Evolutionary conservation across 768 basidiomycete species (phyloP).

Genomic region (Amanita pseudoporphyria): DNA sequence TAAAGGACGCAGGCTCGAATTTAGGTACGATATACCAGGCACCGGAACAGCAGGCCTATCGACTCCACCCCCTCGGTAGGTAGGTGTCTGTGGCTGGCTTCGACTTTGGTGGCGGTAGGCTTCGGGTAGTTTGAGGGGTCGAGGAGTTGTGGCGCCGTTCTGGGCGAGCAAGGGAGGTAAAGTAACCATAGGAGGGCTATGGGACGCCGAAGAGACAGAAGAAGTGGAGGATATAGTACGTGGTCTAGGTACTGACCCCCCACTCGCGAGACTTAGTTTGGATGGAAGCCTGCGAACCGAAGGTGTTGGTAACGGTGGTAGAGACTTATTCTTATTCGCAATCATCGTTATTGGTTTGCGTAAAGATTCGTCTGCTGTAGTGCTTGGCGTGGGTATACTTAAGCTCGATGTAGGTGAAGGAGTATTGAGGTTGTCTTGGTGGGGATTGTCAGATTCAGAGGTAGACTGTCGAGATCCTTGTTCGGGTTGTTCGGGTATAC

Average conservation of each 20-base stretch:
- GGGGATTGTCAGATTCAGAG: slow-evolving; percentile 11
- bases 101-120: slow-evolving; percentile 9
- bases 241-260: slow-evolving; percentile 6
- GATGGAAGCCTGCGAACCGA: slow-evolving; percentile 10
- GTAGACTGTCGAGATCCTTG: slow-evolving; percentile 3
- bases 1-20: background rate
- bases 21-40: slow-evolving; percentile 9
- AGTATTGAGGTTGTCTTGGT: slow-evolving; percentile 16
- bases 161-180: slow-evolving; percentile 11
- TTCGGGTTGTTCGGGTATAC: slow-evolving; percentile 12
- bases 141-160: background rate
- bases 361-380: slow-evolving; percentile 21
- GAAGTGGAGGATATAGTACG: slow-evolving; percentile 7
- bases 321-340: slow-evolving; percentile 25
- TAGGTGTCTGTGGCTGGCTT: slow-evolving; percentile 16
- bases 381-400: slow-evolving; percentile 25
- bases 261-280: slow-evolving; percentile 8
- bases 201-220: background rate
- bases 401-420: slow-evolving; percentile 25
- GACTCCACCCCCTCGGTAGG: slow-evolving; percentile 15
- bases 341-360: slow-evolving; percentile 5
- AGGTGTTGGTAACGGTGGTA: slow-evolving; percentile 22
- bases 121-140: slow-evolving; percentile 7
- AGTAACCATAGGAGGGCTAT: background rate
- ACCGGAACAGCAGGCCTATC: slow-evolving; percentile 28